Percentiles rank a stretch among this genome's conserved stretches.
phyloP scores from a whole-genome alignment of 1,284 basidiomycete species.

The Fomitopsis palustris region DNA sequence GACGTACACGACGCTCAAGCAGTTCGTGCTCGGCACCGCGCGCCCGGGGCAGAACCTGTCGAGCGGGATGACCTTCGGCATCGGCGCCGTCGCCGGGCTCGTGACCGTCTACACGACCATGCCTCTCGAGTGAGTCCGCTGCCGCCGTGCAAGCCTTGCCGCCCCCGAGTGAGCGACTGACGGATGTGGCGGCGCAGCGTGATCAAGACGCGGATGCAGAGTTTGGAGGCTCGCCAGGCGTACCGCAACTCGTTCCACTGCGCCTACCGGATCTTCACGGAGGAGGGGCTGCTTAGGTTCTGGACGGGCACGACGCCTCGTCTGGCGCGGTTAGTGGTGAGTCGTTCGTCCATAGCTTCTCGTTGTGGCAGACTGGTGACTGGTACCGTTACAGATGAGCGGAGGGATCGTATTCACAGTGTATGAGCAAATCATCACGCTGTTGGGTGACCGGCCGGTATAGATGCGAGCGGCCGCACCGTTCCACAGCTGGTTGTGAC shows the following conservation, averaged over 20 bases:
- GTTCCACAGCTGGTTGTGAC: no score
- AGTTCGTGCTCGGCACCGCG: constrained; percentile 83
- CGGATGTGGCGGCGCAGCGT: constrained; percentile 52
- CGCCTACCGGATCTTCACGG: constrained; percentile 86
- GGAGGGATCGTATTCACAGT: constrained; percentile 96
- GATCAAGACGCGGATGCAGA: constrained; percentile 98
- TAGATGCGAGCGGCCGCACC: no score
- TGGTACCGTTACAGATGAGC: constrained; percentile 56
- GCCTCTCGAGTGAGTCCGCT: constrained; percentile 78
- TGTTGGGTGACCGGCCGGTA: constrained; percentile 31
- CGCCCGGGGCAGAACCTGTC: constrained; percentile 86
- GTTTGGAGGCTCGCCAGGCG: constrained; percentile 75
- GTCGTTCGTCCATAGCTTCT: neutral
- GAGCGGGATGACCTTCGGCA: constrained; percentile 87
- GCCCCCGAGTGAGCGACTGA: neutral
- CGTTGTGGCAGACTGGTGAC: constrained; percentile 1
- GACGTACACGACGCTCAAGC: constrained; percentile 90
- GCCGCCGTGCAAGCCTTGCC: neutral
- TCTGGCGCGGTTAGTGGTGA: constrained; percentile 79
- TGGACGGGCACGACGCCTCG: constrained; percentile 97
- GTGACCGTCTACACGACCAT: constrained; percentile 95
- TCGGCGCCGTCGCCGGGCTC: constrained; percentile 90
- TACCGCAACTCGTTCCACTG: constrained; percentile 96
- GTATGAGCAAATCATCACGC: constrained; percentile 76
- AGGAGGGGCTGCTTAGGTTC: constrained; percentile 85